Conservation (phyloP, 345 rosid species). For the Clarkia xantiana region DNA sequence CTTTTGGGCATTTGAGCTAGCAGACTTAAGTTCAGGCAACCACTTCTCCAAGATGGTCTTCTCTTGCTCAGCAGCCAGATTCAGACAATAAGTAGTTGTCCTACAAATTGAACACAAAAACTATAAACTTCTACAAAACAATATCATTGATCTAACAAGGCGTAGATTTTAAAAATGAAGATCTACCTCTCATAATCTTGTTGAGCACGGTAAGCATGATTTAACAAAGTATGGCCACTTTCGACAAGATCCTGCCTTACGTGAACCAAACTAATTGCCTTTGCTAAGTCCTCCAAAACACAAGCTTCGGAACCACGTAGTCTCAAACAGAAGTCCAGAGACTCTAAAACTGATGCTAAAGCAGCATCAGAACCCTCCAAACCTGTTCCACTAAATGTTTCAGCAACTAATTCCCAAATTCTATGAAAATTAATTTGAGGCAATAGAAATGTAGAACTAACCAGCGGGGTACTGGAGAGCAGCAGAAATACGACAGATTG, state of each 20-base stretch:
- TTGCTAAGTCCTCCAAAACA: conserved; percentile 79
- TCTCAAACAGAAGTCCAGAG: conserved; percentile 77
- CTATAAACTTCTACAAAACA: background rate
- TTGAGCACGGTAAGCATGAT: conserved; percentile 68
- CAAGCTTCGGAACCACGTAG: conserved; percentile 92
- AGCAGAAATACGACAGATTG: conserved; percentile 89
- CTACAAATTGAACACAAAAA: conserved; percentile 16
- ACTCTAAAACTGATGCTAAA: conserved; percentile 66
- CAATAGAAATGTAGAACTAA: conserved; percentile 14
- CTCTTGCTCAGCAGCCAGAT: conserved; percentile 79
- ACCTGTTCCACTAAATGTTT: conserved; percentile 23
- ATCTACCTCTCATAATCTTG: conserved; percentile 82
- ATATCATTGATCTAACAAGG: background rate
- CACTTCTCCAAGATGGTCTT: conserved; percentile 54
- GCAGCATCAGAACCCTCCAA: conserved; percentile 89
- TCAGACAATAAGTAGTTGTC: conserved; percentile 65
- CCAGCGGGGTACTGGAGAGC: conserved; percentile 95
- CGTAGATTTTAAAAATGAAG: conserved; percentile 4
- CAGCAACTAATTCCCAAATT: no score
- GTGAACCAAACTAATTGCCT: conserved; percentile 77
- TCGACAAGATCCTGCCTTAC: conserved; percentile 68
- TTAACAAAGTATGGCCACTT: conserved; percentile 64
- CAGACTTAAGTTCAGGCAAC: conserved; percentile 75
- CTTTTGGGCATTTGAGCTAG: conserved; percentile 54
- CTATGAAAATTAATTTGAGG: background rate